Base-by-base conservation (phyloP, 2,329 filamentous ascomycete species). In the Aquanectria penicillioides region DNA sequence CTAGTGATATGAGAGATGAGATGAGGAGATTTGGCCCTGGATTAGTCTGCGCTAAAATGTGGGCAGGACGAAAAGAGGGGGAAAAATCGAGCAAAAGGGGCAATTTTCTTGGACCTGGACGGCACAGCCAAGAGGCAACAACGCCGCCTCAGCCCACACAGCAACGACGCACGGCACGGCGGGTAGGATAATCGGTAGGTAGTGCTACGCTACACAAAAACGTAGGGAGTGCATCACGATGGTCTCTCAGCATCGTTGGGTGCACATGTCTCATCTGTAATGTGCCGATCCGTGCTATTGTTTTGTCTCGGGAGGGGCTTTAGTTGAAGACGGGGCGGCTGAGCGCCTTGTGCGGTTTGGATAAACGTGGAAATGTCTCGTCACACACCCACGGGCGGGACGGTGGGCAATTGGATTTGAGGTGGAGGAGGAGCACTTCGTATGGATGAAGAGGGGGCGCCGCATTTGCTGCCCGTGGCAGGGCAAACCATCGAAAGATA, bases 221-320 rank as follows among this genome's bases (percentile, higher is more conserved):
- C 41, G 17, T 26, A 33, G 17, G 31, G 28, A 46, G 17, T 17
- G 41, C 15, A 46, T 46, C 17, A 46, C 29, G 41, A 26, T 28
- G 33, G 33, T 46, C 41, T 46, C 26, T 31, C 41, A 46, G 29
- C 41, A 46, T n/a, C 41, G 23, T 18, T 46, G 41, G 41, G 41
- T n/a, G 41, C 41, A 46, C 41, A 31, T 46, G 41, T 46, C 33
- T 46, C 41, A 46, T n/a, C n/a, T n/a, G n/a, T n/a, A 11, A 46
- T 28, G 41, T 20, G 28, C 41, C 28, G 41, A 46, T 46, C 41
- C 41, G 41, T 46, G 28, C 41, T 46, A 33, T 22, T 46, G 28
- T 46, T 44, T 44, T 46, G 12, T 33, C 18, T 33, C 11, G 3
- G 17, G n/a, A 6, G 15, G 34, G 10, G 13, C 41, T n/a, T n/a